Percentiles rank a stretch among this genome's conserved stretches.
These are phyloP conservation scores for Colletotrichum tofieldiae DNA, from an alignment of 2,329 filamentous ascomycete species.

Conservation along the genomic window DNA sequence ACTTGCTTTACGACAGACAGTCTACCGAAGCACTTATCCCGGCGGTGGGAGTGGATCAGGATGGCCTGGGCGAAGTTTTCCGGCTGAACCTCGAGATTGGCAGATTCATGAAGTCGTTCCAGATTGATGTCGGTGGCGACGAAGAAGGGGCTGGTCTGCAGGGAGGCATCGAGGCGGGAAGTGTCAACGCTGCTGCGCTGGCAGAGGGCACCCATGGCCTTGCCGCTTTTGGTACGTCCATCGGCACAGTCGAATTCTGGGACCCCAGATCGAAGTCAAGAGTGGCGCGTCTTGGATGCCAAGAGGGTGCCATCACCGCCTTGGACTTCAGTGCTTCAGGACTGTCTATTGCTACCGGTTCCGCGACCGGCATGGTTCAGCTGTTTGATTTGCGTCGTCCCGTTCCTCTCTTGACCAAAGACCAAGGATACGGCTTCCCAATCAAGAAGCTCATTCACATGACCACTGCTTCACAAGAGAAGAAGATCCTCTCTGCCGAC, in stretches of 20 bases:
- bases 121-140: constrained; percentile 90
- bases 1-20: constrained; percentile 86
- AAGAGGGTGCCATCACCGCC: constrained; percentile 85
- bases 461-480: constrained; percentile 81
- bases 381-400: constrained; percentile 94
- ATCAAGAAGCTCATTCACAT: constrained; percentile 87
- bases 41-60: constrained; percentile 86
- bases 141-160: constrained; percentile 83
- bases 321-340: constrained; percentile 89
- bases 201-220: constrained; percentile 93
- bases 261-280: constrained; percentile 88
- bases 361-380: constrained; percentile 89
- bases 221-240: constrained; percentile 91
- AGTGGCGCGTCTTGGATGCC: constrained; percentile 81
- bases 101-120: constrained; percentile 94
- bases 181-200: constrained; percentile 89
- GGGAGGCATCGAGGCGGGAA: constrained; percentile 87
- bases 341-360: constrained; percentile 87
- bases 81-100: constrained; percentile 92
- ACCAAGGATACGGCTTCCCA: constrained; percentile 95
- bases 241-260: constrained; percentile 98
- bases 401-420: constrained; percentile 87
- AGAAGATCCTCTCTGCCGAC: constrained; percentile 92
- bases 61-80: constrained; percentile 93
- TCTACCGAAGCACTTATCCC: constrained; percentile 90